Conservation (phyloP, 345 rosid species). For the Ricinus communis region DNA sequence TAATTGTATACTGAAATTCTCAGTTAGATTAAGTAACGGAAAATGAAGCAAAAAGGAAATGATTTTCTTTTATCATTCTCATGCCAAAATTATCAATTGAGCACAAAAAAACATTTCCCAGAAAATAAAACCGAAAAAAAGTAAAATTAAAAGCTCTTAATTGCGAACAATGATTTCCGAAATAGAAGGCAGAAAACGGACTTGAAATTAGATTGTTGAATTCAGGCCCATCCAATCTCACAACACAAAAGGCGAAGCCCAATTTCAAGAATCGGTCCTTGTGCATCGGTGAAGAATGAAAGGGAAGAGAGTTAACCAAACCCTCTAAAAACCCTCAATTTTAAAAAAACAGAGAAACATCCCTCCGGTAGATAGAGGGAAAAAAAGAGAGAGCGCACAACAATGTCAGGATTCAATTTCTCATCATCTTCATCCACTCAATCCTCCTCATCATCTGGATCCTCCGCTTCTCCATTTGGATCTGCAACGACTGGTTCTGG, state of each 20-base stretch:
- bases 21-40: neutral
- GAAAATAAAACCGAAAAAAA: no score
- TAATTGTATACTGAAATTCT: neutral
- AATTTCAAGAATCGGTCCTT: no score
- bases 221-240: neutral
- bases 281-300: no score
- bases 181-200: no score
- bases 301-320: neutral
- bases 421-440: constrained; percentile 16
- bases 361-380: neutral
- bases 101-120: no score
- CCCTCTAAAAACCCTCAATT: neutral
- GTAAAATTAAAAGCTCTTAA: no score
- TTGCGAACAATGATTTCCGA: no score
- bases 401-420: constrained; percentile 42
- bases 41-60: neutral
- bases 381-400: neutral
- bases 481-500: constrained; percentile 31
- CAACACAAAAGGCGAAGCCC: no score
- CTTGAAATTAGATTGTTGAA: neutral
- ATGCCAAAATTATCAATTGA: neutral
- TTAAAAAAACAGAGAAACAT: neutral
- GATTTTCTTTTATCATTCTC: no score
- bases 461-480: constrained; percentile 44
- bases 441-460: constrained; percentile 37